Evolutionary conservation across 352 stramenopile genomes (phyloP), one percentile per base, ranked within the genome.

Genomic region (Phytophthora podocarpi): DNA sequence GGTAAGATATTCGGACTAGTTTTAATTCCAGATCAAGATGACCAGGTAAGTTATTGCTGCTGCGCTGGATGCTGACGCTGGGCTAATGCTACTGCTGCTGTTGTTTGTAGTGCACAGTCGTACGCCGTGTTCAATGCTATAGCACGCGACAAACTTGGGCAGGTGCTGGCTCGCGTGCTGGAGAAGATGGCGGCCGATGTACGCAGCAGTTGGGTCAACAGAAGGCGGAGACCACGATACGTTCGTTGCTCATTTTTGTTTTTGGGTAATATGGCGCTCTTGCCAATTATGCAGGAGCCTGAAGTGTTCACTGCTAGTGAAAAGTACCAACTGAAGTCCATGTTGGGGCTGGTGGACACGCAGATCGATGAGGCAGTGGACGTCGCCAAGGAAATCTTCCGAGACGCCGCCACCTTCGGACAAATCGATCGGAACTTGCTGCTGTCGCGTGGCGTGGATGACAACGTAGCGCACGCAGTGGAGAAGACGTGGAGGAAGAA

Each of bases 401-500:
- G 46, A 10, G 74, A 91, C 30, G 80, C 79, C 0, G 67, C 74
- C 16, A 54, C 58, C 0, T 89, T 91, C 32, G 67, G 63, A 2
- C 42, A 74, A 3, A 52, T 88, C 3, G 66, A 79, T 30, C 34
- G 53, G 0, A 64, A 58, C 13, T 40, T 73, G 10, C 63, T 91
- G 21, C 24, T 51, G 3, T 50, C 45, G 4, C 45, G 37, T 1
- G 71, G 68, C 3, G 58, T 80, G 5, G 41, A 71, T 1, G 35
- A 63, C 1, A 55, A 68, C 4, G 77, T 82, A 18, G 51, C 71
- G 13, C 35, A 46, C 24, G 36, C 63, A 2, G 21, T 89, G 12
- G 78, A 87, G 34, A 81, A 85, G 57, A 51, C 70, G 37, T 91
- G 82, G 82, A 76, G 68, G 36, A 89, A 91, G 66, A 88, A 85